Percentiles rank a stretch among this genome's conserved stretches.
These are phyloP conservation scores for Chaetomidium leptoderma DNA, from an alignment of 495 filamentous ascomycete species.

Conservation along the genomic window DNA sequence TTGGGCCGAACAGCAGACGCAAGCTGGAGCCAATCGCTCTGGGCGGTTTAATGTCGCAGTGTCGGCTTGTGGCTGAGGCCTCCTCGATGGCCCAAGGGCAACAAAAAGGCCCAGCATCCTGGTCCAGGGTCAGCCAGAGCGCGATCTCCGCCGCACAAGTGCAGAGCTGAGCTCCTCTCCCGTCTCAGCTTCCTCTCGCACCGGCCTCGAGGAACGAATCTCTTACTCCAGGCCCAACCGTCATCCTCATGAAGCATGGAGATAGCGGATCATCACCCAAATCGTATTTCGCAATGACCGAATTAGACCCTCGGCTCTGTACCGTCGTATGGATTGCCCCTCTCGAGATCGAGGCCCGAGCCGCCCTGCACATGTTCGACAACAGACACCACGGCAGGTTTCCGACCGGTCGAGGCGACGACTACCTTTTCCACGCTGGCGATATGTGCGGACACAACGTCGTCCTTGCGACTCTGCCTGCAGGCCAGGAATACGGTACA, in stretches of 20 bases:
- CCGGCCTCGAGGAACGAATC: constrained; percentile 5
- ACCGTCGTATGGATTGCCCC: background rate
- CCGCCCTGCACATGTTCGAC: background rate
- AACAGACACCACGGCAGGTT: background rate
- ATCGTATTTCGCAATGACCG: background rate
- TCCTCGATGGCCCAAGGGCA: background rate
- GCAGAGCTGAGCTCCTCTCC: constrained; percentile 4
- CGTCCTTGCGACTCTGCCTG: background rate
- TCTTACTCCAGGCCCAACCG: too few species aligned
- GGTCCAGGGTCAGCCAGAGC: background rate
- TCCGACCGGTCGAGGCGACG: background rate
- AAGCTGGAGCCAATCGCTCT: constrained; percentile 1
- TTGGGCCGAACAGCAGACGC: background rate
- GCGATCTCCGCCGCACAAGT: background rate
- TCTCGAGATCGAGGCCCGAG: background rate
- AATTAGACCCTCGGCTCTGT: background rate
- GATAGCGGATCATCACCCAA: too few species aligned
- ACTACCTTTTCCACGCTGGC: background rate
- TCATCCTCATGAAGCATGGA: background rate
- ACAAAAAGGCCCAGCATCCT: constrained; percentile 1
- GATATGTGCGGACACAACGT: background rate
- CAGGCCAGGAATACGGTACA: background rate
- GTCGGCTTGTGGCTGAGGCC: constrained; percentile 3
- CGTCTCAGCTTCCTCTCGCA: background rate
- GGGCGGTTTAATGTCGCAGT: background rate